phyloP scores from a whole-genome alignment of 164 flowering plant genomes.

The Vitis amurensis region DNA sequence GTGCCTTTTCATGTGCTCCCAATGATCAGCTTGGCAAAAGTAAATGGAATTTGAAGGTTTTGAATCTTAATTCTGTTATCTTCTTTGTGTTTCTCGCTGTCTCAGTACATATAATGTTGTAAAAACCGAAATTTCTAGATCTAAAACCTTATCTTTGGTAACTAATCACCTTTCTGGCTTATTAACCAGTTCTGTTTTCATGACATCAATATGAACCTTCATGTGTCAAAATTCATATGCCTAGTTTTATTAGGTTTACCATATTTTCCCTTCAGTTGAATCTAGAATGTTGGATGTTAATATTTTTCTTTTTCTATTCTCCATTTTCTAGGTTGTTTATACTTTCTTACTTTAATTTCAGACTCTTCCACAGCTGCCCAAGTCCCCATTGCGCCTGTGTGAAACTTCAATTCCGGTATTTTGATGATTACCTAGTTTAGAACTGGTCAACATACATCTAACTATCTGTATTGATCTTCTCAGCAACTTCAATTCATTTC shows the following conservation, averaged over 20 bases:
- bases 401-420: slow-evolving; percentile 23
- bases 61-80: not conserved
- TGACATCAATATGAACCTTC: too few species aligned
- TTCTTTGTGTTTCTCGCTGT: not conserved
- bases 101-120: too few species aligned
- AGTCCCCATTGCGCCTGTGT: slow-evolving; percentile 22
- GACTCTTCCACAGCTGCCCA: slow-evolving; percentile 16
- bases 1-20: slow-evolving; percentile 26
- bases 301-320: too few species aligned
- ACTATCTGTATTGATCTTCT: not conserved
- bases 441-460: too few species aligned
- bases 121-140: too few species aligned
- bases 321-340: not conserved
- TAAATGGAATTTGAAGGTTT: slow-evolving; percentile 32
- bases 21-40: slow-evolving; percentile 23
- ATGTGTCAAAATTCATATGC: not conserved
- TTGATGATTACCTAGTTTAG: not conserved
- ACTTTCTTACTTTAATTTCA: slow-evolving; percentile 3
- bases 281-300: too few species aligned
- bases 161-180: too few species aligned
- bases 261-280: not conserved
- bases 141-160: too few species aligned
- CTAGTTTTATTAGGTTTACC: not conserved
- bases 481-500: not conserved
- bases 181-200: too few species aligned